phyloP scores from a whole-genome alignment of 495 filamentous ascomycete species.

The Usnea hakonensis region DNA sequence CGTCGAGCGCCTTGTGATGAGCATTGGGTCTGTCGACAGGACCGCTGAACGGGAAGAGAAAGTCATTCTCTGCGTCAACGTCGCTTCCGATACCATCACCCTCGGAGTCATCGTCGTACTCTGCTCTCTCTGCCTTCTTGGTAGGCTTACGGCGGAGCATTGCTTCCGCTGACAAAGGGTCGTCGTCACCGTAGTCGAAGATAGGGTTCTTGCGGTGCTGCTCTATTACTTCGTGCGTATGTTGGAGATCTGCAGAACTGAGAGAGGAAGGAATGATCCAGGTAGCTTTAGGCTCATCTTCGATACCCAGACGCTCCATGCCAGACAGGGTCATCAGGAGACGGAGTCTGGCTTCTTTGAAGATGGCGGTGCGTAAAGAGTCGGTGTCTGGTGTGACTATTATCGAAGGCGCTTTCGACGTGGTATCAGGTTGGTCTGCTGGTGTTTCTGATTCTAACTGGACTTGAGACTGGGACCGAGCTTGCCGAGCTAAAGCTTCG shows the following conservation, averaged over 20 bases:
- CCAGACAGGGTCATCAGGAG: conserved; percentile 74
- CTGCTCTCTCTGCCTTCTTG: conserved; percentile 34
- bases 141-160: conserved; percentile 65
- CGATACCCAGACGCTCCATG: conserved; percentile 56
- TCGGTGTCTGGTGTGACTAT: conserved; percentile 64
- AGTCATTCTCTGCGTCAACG: conserved; percentile 47
- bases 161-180: conserved; percentile 51
- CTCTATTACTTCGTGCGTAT: conserved; percentile 55
- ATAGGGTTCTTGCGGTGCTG: conserved; percentile 63
- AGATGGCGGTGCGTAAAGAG: conserved; percentile 62
- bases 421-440: background rate
- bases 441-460: background rate
- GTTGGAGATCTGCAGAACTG: conserved; percentile 53
- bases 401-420: conserved; percentile 15
- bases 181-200: conserved; percentile 58
- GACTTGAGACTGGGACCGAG: conserved; percentile 15
- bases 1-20: conserved; percentile 41
- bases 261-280: conserved; percentile 73
- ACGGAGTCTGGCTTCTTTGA: conserved; percentile 82
- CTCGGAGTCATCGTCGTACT: conserved; percentile 46
- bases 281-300: conserved; percentile 63
- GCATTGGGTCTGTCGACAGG: conserved; percentile 43
- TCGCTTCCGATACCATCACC: conserved; percentile 46
- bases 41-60: conserved; percentile 62
- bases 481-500: conserved; percentile 50